phyloP scores from a whole-genome alignment of 192 early-diverging fungal genomes.

The Geranomyces michiganensis region DNA sequence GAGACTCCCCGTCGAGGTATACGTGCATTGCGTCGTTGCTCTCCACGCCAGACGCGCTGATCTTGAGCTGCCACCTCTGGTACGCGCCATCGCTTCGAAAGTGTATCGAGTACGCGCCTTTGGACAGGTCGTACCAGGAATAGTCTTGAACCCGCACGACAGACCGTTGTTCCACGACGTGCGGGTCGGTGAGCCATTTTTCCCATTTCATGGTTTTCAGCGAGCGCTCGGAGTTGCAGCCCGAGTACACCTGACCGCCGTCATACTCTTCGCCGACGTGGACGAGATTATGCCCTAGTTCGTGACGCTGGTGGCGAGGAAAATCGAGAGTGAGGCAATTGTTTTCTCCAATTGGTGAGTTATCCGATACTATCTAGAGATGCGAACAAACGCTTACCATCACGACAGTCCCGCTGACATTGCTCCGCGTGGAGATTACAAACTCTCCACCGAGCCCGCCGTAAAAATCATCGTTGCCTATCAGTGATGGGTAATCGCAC shows the following conservation, averaged over 20 bases:
- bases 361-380: too few species aligned
- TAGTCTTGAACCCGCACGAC: conserved; percentile 51
- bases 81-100: conserved; percentile 56
- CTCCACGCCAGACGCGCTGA: conserved; percentile 62
- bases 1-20: conserved; percentile 52
- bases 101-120: conserved; percentile 54
- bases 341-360: too few species aligned
- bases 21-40: conserved; percentile 43
- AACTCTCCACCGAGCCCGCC: conserved; percentile 69
- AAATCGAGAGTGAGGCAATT: too few species aligned
- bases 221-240: conserved; percentile 48
- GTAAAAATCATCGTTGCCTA: conserved; percentile 64
- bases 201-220: conserved; percentile 58
- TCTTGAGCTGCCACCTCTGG: conserved; percentile 56
- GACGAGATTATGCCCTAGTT: conserved; percentile 52
- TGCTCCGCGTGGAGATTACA: conserved; percentile 54
- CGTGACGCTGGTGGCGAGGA: too few species aligned
- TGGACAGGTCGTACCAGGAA: conserved; percentile 63
- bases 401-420: neutral
- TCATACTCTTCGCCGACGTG: conserved; percentile 52
- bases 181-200: conserved; percentile 55
- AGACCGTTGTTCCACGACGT: conserved; percentile 43
- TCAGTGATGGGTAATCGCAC: conserved; percentile 64
- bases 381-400: conserved; percentile 2
- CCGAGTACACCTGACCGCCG: conserved; percentile 52